phyloP scores from a whole-genome alignment of 1,284 basidiomycete species.

The Cerrena zonata region DNA sequence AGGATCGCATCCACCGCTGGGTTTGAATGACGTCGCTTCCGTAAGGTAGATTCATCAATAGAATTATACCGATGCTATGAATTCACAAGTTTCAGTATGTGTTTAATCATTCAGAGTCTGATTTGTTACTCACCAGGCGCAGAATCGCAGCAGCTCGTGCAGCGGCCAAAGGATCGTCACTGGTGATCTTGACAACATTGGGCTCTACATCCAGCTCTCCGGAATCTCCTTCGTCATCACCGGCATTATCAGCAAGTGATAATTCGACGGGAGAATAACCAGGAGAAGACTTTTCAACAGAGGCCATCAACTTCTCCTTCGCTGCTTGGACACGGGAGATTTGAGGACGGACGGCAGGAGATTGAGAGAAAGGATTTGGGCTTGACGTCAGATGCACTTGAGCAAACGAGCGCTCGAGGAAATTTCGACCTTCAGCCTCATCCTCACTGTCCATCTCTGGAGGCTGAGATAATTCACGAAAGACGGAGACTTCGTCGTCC shows the following conservation, averaged over 20 bases:
- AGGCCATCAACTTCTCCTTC: not conserved
- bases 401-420: constrained; percentile 1
- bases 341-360: not conserved
- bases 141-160: constrained; percentile 86
- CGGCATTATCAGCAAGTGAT: not conserved
- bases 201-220: constrained; percentile 38
- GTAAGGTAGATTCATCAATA: constrained; percentile 41
- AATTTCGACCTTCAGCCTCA: not conserved
- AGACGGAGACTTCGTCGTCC: constrained; percentile 23
- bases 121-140: constrained; percentile 57
- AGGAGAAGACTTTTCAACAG: not conserved
- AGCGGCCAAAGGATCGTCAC: constrained; percentile 74
- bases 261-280: not conserved
- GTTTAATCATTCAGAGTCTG: not conserved
- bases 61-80: constrained; percentile 80
- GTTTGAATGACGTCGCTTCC: constrained; percentile 26
- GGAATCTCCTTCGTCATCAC: constrained; percentile 26
- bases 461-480: constrained; percentile 28
- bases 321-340: not conserved
- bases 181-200: constrained; percentile 70
- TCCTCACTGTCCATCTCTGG: constrained; percentile 12
- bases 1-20: constrained; percentile 31
- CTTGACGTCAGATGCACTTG: not conserved
- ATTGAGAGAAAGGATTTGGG: constrained; percentile 3
- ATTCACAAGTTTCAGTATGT: not conserved